phyloP scores from a whole-genome alignment of 2,329 filamentous ascomycete species.

The Talaromyces sp. region DNA sequence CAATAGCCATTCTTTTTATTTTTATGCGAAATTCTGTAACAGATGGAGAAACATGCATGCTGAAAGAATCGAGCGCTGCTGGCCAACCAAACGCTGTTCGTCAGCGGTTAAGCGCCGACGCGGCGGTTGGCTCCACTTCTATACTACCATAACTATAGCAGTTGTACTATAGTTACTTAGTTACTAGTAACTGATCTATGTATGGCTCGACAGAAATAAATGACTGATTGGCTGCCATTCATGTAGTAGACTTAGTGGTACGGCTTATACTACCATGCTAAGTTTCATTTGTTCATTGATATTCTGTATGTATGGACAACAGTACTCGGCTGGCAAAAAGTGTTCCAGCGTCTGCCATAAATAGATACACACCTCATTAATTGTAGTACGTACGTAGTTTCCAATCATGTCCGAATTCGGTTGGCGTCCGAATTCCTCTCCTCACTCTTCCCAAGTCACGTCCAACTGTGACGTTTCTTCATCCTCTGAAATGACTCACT shows the following conservation, averaged over 20 bases:
- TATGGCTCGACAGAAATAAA: background rate
- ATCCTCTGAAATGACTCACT: background rate
- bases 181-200: background rate
- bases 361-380: background rate
- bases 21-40: background rate
- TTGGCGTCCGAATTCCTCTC: background rate
- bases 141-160: no score
- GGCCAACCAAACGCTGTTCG: background rate
- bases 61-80: slow-evolving; percentile 1
- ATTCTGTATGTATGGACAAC: background rate
- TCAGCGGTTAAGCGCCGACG: background rate
- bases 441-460: background rate
- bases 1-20: background rate
- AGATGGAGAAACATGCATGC: background rate
- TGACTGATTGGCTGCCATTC: background rate
- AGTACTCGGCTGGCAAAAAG: background rate
- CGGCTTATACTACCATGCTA: background rate
- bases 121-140: background rate
- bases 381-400: background rate
- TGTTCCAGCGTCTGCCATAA: background rate
- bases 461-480: background rate
- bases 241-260: no score
- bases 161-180: no score
- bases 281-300: background rate
- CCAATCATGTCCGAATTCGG: background rate